Percentiles rank a stretch among this genome's conserved stretches.
These are phyloP conservation scores for Mycena galericulata DNA, from an alignment of 768 basidiomycete genomes.

Conservation along the genomic window DNA sequence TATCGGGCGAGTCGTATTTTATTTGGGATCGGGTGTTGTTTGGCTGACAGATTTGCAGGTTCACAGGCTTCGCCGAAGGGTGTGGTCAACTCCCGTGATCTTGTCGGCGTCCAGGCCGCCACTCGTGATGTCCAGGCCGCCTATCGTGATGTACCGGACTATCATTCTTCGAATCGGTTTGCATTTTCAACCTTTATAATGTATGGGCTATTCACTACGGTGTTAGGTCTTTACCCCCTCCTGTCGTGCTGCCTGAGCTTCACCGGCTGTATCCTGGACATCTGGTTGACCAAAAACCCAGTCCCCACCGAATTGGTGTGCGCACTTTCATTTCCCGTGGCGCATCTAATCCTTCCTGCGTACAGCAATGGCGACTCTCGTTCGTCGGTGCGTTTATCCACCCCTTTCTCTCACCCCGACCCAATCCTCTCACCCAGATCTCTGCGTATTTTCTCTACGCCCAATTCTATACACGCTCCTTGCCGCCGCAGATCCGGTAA, in stretches of 20 bases:
- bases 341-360: too few species aligned
- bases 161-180: conserved; percentile 1
- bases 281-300: too few species aligned
- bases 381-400: conserved; percentile 3
- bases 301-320: too few species aligned
- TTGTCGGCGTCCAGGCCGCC: too few species aligned
- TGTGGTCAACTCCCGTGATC: background rate
- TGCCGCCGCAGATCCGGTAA: conserved; percentile 19
- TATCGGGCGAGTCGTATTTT: conserved; percentile 6
- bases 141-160: background rate
- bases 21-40: background rate
- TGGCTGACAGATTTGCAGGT: background rate
- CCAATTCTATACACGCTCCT: too few species aligned
- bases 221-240: conserved; percentile 11
- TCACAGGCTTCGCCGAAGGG: background rate
- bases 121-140: background rate
- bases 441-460: too few species aligned
- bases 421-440: conserved; percentile 5
- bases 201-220: conserved; percentile 1
- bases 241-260: conserved; percentile 14
- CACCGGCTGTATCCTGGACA: conserved; percentile 8
- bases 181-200: background rate
- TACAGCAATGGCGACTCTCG: too few species aligned
- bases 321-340: too few species aligned
- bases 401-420: background rate